Base-by-base conservation (phyloP, 208 protist genomes). In the Acanthamoeba triangularis region DNA sequence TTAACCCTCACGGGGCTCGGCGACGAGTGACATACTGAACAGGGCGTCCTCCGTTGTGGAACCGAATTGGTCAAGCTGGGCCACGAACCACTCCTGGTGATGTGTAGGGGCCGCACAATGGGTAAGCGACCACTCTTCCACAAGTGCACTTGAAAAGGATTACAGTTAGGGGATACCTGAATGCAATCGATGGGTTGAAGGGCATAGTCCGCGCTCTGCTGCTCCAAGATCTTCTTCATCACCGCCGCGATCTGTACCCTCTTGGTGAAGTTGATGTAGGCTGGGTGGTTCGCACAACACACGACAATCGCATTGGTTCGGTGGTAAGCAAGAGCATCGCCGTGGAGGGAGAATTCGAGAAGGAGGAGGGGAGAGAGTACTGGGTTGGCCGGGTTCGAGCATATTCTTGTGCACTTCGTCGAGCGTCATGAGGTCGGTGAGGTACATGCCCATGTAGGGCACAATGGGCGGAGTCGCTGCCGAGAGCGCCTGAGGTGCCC, bases 361-460 rank as follows among this genome's bases (percentile, higher is more conserved):
- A 25, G 20, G 4, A 28, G 59, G 20, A 65, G 30, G 30, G 65
- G 28, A 33, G 28, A 3, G 65, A 14, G 14, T 82, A 82, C 54
- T 28, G 47, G 82, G 82, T 3, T 90, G 54, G 30, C 54, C 30
- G 47, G 82, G 82, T 13, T 90, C 82, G 54, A 90, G 82, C 47
- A 49, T 90, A n/a, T 90, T 59, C 49, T 90, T 90, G 52, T 90
- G 82, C 30, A 59, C 82, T 33, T 90, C 82, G 47, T 90, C 82
- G 33, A 90, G 47, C 20, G 47, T 90, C 52, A 65, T 90, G 18
- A 90, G 54, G 23, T 90, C 82, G 82, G 82, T 90, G n/a, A 90
- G 82, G 54, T 90, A 90, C 82, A 90, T 90, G n/a, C 82, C 82
- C 82, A 90, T 90, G 82, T 90, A 90, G 23, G 82, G 82, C 33